Evolutionary conservation across 495 filamentous ascomycete species (phyloP), one percentile per base, ranked within the genome.

Genomic region (Daldinia concentrica): DNA sequence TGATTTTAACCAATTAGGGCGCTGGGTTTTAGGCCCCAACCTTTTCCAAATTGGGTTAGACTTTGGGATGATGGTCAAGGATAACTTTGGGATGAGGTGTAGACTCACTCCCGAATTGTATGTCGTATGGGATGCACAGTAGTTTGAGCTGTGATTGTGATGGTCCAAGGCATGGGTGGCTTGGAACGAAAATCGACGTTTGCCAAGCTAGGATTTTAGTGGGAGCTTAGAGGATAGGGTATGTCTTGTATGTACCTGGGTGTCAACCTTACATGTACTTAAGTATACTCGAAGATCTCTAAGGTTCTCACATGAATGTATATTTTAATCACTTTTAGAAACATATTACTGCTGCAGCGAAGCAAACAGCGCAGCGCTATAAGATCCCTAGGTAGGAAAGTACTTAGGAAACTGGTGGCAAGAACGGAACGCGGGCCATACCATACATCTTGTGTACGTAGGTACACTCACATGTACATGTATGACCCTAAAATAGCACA

Each of bases 121-220:
- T 30, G n/a, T 60, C 8, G n/a, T n/a, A n/a, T n/a, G n/a, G n/a
- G n/a, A n/a, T n/a, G n/a, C n/a, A n/a, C n/a, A n/a, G n/a, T n/a
- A n/a, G n/a, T n/a, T n/a, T n/a, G 2, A 43, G 57, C 15, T 45
- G 36, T 58, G 54, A 45, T 69, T 69, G 29, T 62, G 65, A 55
- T 41, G 37, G 34, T 52, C 62, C 24, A 36, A 56, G 34, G 41
- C 26, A 58, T 50, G 17, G 45, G 65, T 68, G 71, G 62, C 65
- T 69, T 66, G 66, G 62, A 69, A 69, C 51, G 12, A 66, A 73
- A 58, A 65, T 57, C 64, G 64, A 73, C 45, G 50, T 68, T 65
- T 43, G 70, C 64, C 62, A 64, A 65, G 65, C 37, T 62, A 39
- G 22, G 45, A 57, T 29, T 54, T 54, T 54, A 12, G 17, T 11